phyloP scores from a whole-genome alignment of 495 filamentous ascomycete species.

The Penicillium arizonense region DNA sequence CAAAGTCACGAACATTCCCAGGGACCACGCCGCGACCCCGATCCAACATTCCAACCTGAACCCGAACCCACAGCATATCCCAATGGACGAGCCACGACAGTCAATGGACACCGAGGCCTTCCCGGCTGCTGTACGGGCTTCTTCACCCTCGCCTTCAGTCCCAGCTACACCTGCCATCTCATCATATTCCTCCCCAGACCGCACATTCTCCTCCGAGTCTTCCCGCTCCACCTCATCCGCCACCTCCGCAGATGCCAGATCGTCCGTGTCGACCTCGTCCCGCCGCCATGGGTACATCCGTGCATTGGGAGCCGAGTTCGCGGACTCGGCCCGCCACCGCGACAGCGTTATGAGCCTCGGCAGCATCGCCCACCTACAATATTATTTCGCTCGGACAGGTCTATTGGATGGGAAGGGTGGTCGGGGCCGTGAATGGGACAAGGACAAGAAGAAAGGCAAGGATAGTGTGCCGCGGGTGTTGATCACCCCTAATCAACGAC shows the following conservation, averaged over 20 bases:
- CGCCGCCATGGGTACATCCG: conserved; percentile 83
- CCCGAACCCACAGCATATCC: neutral
- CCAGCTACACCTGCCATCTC: conserved; percentile 64
- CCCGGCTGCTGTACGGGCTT: conserved; percentile 29
- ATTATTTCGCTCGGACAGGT: conserved; percentile 96
- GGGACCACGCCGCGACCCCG: conserved; percentile 1
- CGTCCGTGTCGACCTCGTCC: conserved; percentile 53
- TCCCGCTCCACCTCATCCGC: conserved; percentile 66
- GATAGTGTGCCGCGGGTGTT: conserved; percentile 40
- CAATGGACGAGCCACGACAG: conserved; percentile 33
- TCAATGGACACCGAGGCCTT: conserved; percentile 25
- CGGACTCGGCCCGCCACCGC: conserved; percentile 80
- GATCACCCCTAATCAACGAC: conserved; percentile 42
- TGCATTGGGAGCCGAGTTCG: conserved; percentile 86
- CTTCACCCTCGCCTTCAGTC: conserved; percentile 61
- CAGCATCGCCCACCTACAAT: conserved; percentile 95
- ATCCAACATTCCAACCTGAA: neutral
- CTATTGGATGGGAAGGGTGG: conserved; percentile 91
- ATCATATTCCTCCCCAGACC: conserved; percentile 61
- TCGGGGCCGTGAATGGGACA: conserved; percentile 63
- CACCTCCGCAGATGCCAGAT: conserved; percentile 52
- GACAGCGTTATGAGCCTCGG: conserved; percentile 95
- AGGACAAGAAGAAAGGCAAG: conserved; percentile 49
- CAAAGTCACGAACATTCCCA: neutral
- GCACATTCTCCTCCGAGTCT: conserved; percentile 75